phyloP scores from a whole-genome alignment of 106 monocot genomes.

The Xerophyta viscosa region DNA sequence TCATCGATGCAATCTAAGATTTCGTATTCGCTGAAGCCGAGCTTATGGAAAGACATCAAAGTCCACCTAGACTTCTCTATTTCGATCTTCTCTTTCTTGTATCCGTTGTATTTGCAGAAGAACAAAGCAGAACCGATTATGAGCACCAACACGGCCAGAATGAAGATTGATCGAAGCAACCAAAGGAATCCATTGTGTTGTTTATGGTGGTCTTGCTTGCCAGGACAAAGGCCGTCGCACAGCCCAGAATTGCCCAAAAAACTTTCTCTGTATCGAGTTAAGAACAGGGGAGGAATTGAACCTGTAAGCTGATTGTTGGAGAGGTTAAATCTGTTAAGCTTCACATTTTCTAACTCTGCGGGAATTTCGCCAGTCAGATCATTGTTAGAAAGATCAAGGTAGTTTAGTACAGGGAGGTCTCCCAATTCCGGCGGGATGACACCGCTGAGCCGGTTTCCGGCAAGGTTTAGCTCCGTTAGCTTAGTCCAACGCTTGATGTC shows the following conservation, averaged over 20 bases:
- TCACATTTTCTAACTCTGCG: slow-evolving; percentile 27
- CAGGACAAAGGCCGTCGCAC: slow-evolving; percentile 23
- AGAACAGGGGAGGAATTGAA: slow-evolving; percentile 22
- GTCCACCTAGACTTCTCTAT: slow-evolving; percentile 43
- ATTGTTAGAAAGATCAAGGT: slow-evolving; percentile 57
- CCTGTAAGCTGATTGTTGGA: slow-evolving; percentile 35
- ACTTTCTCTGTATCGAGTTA: slow-evolving; percentile 19
- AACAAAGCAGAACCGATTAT: slow-evolving; percentile 46
- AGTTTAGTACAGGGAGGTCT: slow-evolving; percentile 39
- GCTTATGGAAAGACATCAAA: slow-evolving; percentile 56
- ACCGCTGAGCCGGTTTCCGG: slow-evolving; percentile 34
- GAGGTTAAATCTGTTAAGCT: slow-evolving; percentile 43
- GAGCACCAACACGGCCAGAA: slow-evolving; percentile 14
- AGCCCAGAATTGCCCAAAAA: slow-evolving; percentile 47
- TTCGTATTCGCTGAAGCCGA: slow-evolving; percentile 54
- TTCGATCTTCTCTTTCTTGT: slow-evolving; percentile 21
- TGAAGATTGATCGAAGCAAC: slow-evolving; percentile 28
- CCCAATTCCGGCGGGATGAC: slow-evolving; percentile 43
- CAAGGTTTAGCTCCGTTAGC: slow-evolving; percentile 38
- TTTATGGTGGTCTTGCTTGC: neutral
- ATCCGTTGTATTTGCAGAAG: slow-evolving; percentile 31
- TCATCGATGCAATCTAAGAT: slow-evolving; percentile 30
- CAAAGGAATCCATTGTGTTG: slow-evolving; percentile 8
- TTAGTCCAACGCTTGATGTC: slow-evolving; percentile 19
- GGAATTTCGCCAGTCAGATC: slow-evolving; percentile 37